Base-by-base conservation (phyloP, 345 rosid genomes). In the Corchorus olitorius region DNA sequence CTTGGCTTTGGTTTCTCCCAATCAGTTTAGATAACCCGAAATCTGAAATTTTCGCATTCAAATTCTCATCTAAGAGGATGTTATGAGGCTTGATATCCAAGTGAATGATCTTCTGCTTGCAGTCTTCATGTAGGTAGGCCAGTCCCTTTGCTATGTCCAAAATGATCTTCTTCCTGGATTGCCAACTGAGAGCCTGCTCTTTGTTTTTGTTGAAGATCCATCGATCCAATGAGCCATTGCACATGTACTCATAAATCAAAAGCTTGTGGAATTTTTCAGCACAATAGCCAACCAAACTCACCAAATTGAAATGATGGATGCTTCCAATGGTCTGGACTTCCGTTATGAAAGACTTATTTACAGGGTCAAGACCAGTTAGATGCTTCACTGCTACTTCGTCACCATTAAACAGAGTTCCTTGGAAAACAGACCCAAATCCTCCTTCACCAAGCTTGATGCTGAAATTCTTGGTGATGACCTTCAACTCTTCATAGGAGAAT, bases 91-190 rank as follows among this genome's bases (percentile, higher is more conserved):
- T 39, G 43, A 77, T 78, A 35, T 78, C 81, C 19, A 78, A 35
- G 49, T 78, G 81, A 2, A 78, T 4, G 22, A 78, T 77, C 50
- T 61, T 5, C 58, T 77, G 70, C 8, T 46, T 65, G 43, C 81
- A 78, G 15, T 73, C 73, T 34, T 77, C 65, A 41, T 77, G 80
- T 9, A 77, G 80, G 34, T 78, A 78, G 19, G 72, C 72, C 4
- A 64, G 43, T 39, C 43, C 43, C 43, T 39, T 39, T 39, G 43
- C 43, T 39, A 39, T 39, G 43, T 39, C 43, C 4, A 55, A 37
- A 4, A 65, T 58, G 41, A 65, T 65, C 4, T 20, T 54, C 55
- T 52, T 75, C 56, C 53, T 65, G 27, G 52, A 33, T 8, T 54
- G 41, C 73, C 73, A 65, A 39, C 33, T 65, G 17, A 75, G 72